These are phyloP conservation scores for Aspergillus spinulosporus DNA, from an alignment of 2,329 filamentous ascomycete genomes.

Conservation along the genomic window DNA sequence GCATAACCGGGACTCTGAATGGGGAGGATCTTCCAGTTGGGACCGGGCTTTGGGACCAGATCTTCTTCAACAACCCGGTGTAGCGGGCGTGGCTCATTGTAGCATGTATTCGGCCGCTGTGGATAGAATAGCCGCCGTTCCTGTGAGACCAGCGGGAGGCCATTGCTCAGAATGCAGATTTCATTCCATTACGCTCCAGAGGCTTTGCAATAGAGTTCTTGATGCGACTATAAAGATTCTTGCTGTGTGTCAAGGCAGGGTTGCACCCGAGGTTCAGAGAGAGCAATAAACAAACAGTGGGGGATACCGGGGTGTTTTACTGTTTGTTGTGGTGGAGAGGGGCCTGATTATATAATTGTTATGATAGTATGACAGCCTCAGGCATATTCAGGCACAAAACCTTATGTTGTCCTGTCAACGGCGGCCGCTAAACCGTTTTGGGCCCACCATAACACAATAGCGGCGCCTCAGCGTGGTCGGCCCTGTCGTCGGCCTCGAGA, in stretches of 20 bases:
- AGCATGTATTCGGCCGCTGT: background rate
- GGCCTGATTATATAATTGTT: conserved; percentile 18
- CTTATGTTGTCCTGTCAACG: conserved; percentile 44
- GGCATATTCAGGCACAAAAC: conserved; percentile 17
- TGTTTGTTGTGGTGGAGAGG: conserved; percentile 18
- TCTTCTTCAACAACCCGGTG: background rate
- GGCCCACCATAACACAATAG: conserved; percentile 41
- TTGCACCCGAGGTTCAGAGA: too few species aligned
- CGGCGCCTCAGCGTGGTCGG: conserved; percentile 33
- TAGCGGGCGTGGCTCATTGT: background rate
- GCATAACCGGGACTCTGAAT: background rate
- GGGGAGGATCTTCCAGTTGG: background rate
- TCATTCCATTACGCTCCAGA: too few species aligned
- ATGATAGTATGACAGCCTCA: conserved; percentile 21
- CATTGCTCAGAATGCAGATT: background rate
- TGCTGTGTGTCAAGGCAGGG: too few species aligned
- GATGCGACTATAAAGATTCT: too few species aligned
- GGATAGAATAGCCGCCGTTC: background rate
- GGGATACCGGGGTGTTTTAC: too few species aligned
- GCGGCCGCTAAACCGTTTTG: conserved; percentile 32
- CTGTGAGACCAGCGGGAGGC: background rate
- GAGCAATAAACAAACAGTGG: too few species aligned
- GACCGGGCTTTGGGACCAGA: conserved; percentile 6
- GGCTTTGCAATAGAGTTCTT: too few species aligned
- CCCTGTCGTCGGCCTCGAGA: conserved; percentile 30